Evolutionary conservation across 2,329 filamentous ascomycete species (phyloP).

Genomic region (Botrytis tulipae): DNA sequence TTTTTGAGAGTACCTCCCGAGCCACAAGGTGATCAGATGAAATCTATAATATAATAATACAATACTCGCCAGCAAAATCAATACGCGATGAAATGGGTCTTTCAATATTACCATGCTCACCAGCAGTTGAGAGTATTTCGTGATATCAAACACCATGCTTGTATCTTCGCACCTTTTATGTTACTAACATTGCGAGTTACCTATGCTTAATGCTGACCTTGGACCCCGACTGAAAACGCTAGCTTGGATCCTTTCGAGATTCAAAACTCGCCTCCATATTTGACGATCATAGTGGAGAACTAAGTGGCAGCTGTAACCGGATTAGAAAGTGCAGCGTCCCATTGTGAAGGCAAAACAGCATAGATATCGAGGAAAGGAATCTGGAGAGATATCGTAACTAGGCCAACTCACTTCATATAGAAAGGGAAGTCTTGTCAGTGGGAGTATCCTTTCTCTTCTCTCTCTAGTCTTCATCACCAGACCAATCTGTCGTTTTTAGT

Average conservation of each 20-base stretch:
- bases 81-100: neutral
- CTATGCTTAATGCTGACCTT: constrained; percentile 24
- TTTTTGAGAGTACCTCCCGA: neutral
- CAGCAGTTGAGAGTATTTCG: neutral
- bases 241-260: constrained; percentile 35
- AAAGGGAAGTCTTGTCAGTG: constrained; percentile 11
- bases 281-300: constrained; percentile 26
- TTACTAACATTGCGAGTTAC: neutral
- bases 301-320: constrained; percentile 17
- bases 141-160: constrained; percentile 12
- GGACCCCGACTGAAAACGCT: constrained; percentile 34
- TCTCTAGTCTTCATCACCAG: constrained; percentile 36
- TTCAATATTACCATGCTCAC: neutral
- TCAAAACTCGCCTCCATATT: constrained; percentile 35
- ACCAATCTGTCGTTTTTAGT: constrained; percentile 31
- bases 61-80: neutral
- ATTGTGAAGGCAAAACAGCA: neutral
- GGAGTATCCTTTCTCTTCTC: constrained; percentile 8
- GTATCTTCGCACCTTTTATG: neutral
- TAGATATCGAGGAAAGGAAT: neutral
- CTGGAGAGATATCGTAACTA: neutral
- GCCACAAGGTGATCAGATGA: neutral
- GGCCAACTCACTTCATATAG: constrained; percentile 10
- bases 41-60: neutral
- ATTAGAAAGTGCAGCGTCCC: neutral